Base-by-base conservation (phyloP, 257 asterid species). In the Pogostemon cablin region DNA sequence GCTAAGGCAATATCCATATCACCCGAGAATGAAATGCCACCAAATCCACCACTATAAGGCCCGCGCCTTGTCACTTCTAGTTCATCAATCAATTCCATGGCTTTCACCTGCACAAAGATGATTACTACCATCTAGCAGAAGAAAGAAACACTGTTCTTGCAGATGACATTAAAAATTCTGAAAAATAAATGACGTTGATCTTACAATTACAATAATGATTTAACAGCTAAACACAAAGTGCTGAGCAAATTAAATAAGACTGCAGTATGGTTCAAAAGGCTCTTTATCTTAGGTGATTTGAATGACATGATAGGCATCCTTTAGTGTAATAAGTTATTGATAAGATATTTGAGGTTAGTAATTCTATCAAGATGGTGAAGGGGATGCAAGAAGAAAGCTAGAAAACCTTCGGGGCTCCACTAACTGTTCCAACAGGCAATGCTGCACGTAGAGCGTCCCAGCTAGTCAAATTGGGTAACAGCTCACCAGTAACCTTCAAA, bases 361-460 rank as follows among this genome's bases (percentile, higher is more conserved):
- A 39, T 34, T 41, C 59, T 59, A 48, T 67, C 15, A 43, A 46
- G 50, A 12, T 54, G 63, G n/a, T 6, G 7, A 11, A 2, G 40
- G 11, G 32, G 63, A 46, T 3, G 35, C 44, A n/a, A 44, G 50
- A 71, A 72, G 63, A 50, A 66, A 62, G 69, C 67, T 58, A 43
- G 69, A 71, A 70, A 73, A 93, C 99, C 98, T 95, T 95, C 69
- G 99, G 99, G 42, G 99, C 99, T 75, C 99, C 99, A 73, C 99
- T 91, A 77, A 95, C 99, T 58, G 99, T 95, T 75, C 99, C 99
- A 39, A 95, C 99, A 25, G 98, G 99, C 79, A 95, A 82, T 54
- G 99, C 99, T 37, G 99, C 92, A 48, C 97, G 95, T 54, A 95
- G 85, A 75, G 87, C 98, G 65, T 95, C 99, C 99, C 99, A 95